Evolutionary conservation across 2,329 filamentous ascomycete genomes (phyloP).

Genomic region (Colletotrichum caudatum): DNA sequence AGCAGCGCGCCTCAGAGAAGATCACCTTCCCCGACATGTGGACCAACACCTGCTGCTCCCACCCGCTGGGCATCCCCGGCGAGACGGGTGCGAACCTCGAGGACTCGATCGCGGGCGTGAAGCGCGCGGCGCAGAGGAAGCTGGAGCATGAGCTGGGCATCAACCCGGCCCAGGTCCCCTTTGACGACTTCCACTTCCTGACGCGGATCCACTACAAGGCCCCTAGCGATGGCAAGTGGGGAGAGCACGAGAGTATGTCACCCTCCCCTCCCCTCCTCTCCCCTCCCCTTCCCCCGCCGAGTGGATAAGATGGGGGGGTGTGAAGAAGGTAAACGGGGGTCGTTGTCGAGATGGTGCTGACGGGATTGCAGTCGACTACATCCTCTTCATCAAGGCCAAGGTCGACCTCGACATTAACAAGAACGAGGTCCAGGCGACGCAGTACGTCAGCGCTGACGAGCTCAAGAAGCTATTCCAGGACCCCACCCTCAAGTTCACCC

Average conservation of each 20-base stretch:
- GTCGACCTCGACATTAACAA: conserved; percentile 85
- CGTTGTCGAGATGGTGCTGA: conserved; percentile 34
- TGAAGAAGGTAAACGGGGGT: background rate
- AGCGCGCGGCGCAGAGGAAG: conserved; percentile 92
- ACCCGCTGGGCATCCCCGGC: conserved; percentile 89
- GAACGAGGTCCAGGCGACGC: conserved; percentile 89
- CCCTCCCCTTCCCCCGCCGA: too few relatives aligned
- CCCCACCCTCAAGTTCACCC: conserved; percentile 86
- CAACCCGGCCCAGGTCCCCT: conserved; percentile 85
- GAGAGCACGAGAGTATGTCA: conserved; percentile 93
- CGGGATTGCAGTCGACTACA: conserved; percentile 84
- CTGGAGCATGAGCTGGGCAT: conserved; percentile 96
- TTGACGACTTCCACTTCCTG: conserved; percentile 92
- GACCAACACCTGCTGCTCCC: conserved; percentile 99
- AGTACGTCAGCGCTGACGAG: conserved; percentile 85
- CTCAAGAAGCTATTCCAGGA: conserved; percentile 89
- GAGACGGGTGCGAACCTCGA: conserved; percentile 89
- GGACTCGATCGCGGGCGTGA: conserved; percentile 86
- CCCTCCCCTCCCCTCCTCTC: background rate
- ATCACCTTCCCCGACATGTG: conserved; percentile 99
- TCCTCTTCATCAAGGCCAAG: conserved; percentile 95
- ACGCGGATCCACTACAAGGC: conserved; percentile 99
- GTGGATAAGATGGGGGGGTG: background rate
- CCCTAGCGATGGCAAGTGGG: conserved; percentile 97
- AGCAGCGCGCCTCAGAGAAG: conserved; percentile 96